Percentiles rank a stretch among this genome's conserved stretches.
Conservation (phyloP, 2,329 filamentous ascomycete species). For the Didymella lethalis region DNA sequence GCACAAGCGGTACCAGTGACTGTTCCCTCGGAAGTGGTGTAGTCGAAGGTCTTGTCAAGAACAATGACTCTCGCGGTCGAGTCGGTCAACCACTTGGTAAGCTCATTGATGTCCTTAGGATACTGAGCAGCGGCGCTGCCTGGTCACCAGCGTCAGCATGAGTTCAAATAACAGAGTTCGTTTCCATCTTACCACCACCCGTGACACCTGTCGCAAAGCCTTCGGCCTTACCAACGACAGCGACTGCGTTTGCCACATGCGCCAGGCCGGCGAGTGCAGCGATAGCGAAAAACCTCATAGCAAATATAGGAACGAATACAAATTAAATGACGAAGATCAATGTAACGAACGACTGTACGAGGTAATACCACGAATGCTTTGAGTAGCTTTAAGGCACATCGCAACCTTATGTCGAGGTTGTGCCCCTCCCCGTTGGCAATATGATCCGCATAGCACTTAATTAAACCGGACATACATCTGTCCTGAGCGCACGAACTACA, state of each 20-base stretch:
- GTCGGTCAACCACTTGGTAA: slow-evolving; percentile 37
- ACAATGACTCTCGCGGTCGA: slow-evolving; percentile 48
- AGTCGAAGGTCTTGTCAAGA: slow-evolving; percentile 41
- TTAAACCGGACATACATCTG: slow-evolving; percentile 4
- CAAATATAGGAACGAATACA: neutral
- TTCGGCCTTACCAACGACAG: slow-evolving; percentile 18
- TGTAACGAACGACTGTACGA: neutral
- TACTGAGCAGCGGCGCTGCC: slow-evolving; percentile 22
- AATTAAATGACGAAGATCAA: slow-evolving; percentile 7
- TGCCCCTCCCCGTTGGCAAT: slow-evolving; percentile 1
- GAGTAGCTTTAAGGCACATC: neutral
- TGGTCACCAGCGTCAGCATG: neutral
- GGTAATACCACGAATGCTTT: neutral
- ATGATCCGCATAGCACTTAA: slow-evolving; percentile 9
- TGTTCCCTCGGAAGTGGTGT: slow-evolving; percentile 32
- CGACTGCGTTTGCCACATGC: slow-evolving; percentile 19
- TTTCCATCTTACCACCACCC: slow-evolving; percentile 10
- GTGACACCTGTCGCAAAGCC: slow-evolving; percentile 24
- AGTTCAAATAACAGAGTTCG: neutral
- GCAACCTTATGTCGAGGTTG: neutral
- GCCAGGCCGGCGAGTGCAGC: slow-evolving; percentile 19
- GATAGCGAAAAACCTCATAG: slow-evolving; percentile 15
- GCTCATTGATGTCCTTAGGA: slow-evolving; percentile 19
- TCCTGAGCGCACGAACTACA: neutral
- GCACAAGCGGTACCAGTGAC: slow-evolving; percentile 25